Evolutionary conservation across 768 basidiomycete species (phyloP).

Genomic region (Clitopilus hobsonii): DNA sequence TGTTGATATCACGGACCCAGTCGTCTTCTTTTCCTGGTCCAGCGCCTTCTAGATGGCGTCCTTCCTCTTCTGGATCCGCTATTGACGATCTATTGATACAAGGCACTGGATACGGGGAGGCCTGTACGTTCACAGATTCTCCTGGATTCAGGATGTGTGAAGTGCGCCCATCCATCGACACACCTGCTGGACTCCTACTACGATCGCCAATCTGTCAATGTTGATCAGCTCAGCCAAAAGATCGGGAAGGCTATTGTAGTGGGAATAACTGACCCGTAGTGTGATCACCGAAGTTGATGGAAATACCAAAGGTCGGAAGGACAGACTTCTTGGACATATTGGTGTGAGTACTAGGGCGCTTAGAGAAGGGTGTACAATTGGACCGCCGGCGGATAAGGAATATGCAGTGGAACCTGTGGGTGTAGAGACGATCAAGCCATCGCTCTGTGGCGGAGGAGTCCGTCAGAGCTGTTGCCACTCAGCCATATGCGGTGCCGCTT

Average conservation of each 20-base stretch:
- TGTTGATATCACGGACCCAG: slow-evolving; percentile 97
- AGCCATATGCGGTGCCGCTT: slow-evolving; percentile 26
- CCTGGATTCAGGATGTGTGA: slow-evolving; percentile 80
- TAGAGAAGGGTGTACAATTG: slow-evolving; percentile 91
- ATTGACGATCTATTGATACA: slow-evolving; percentile 88
- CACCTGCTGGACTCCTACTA: slow-evolving; percentile 80
- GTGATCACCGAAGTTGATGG: slow-evolving; percentile 78
- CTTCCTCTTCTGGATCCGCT: slow-evolving; percentile 41
- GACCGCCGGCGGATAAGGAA: slow-evolving; percentile 91
- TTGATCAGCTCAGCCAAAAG: background rate
- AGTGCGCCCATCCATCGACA: slow-evolving; percentile 91
- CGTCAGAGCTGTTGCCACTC: slow-evolving; percentile 6
- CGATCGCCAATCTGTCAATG: slow-evolving; percentile 69
- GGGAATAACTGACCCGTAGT: slow-evolving; percentile 48
- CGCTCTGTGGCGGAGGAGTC: slow-evolving; percentile 50
- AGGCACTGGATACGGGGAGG: slow-evolving; percentile 86
- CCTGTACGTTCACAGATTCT: slow-evolving; percentile 80
- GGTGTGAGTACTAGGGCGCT: slow-evolving; percentile 90
- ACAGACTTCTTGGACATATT: slow-evolving; percentile 91
- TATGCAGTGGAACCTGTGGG: slow-evolving; percentile 97
- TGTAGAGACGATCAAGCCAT: slow-evolving; percentile 91
- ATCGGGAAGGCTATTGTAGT: slow-evolving; percentile 6
- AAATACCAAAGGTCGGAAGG: slow-evolving; percentile 88
- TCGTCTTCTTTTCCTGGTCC: slow-evolving; percentile 83
- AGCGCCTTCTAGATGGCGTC: slow-evolving; percentile 55